Conservation (phyloP, 129 eudicot genomes). For the Apium graveolens region DNA sequence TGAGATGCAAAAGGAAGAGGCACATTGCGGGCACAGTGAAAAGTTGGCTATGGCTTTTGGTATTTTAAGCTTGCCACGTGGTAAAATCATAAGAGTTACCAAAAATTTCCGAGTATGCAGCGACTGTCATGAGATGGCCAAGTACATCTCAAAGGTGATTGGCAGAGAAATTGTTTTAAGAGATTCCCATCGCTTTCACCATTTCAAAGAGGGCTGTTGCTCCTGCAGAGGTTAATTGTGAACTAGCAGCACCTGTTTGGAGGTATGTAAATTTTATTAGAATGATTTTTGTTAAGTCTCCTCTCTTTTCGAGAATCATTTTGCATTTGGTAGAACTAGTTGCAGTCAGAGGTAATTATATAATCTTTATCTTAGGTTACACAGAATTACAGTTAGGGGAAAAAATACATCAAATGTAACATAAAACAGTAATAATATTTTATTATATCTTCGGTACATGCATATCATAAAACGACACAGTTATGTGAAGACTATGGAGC, state of each 20-base stretch:
- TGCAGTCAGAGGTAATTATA: background rate
- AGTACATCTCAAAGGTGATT: constrained; percentile 43
- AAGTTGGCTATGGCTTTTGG: constrained; percentile 58
- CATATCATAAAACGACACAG: background rate
- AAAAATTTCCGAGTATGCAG: constrained; percentile 47
- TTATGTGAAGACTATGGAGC: background rate
- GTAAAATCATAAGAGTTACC: constrained; percentile 50
- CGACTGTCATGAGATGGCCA: constrained; percentile 67
- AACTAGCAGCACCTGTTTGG: background rate
- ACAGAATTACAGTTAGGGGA: background rate
- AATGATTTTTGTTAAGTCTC: background rate
- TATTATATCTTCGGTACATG: background rate
- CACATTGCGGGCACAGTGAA: constrained; percentile 61
- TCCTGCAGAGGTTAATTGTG: constrained; percentile 62
- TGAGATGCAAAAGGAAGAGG: constrained; percentile 42
- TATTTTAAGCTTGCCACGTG: constrained; percentile 39
- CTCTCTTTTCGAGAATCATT: background rate
- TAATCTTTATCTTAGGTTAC: background rate
- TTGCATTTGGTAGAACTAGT: background rate
- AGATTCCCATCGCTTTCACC: constrained; percentile 60
- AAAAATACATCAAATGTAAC: background rate
- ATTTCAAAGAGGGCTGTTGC: constrained; percentile 66
- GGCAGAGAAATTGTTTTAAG: constrained; percentile 54
- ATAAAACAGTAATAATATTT: background rate
- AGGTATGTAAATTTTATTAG: background rate